phyloP scores from a whole-genome alignment of 2,329 filamentous ascomycete species.

The Zalaria obscura region DNA sequence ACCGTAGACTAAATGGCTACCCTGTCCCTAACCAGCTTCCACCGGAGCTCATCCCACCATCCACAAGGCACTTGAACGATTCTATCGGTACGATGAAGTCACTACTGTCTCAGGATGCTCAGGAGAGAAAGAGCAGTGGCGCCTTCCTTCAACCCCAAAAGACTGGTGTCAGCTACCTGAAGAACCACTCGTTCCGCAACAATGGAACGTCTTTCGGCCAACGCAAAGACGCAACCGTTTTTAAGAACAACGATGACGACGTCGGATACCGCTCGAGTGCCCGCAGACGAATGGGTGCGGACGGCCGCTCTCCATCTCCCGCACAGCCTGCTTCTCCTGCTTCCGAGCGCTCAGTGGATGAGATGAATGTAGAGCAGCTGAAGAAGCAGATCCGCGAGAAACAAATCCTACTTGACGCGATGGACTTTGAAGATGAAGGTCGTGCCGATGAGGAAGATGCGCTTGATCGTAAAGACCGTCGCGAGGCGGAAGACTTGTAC shows the following conservation, averaged over 20 bases:
- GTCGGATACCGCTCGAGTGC: constrained; percentile 83
- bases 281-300: constrained; percentile 60
- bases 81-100: constrained; percentile 89
- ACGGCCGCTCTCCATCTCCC: constrained; percentile 61
- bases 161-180: constrained; percentile 96
- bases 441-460: constrained; percentile 81
- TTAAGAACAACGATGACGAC: constrained; percentile 86
- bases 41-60: constrained; percentile 84
- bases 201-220: constrained; percentile 39
- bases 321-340: constrained; percentile 52
- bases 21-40: constrained; percentile 78
- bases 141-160: constrained; percentile 85
- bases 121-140: constrained; percentile 75
- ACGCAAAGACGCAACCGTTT: constrained; percentile 90
- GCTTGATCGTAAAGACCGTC: constrained; percentile 76
- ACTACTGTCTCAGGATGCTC: constrained; percentile 77
- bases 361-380: constrained; percentile 73
- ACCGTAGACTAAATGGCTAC: constrained; percentile 91
- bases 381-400: constrained; percentile 89
- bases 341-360: constrained; percentile 56
- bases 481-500: constrained; percentile 88
- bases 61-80: constrained; percentile 81
- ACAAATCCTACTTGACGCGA: constrained; percentile 84
- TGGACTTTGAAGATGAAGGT: constrained; percentile 91
- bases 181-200: constrained; percentile 75